These are phyloP conservation scores for Trichoderma orchidacearum DNA, from an alignment of 495 filamentous ascomycete species.

Conservation along the genomic window DNA sequence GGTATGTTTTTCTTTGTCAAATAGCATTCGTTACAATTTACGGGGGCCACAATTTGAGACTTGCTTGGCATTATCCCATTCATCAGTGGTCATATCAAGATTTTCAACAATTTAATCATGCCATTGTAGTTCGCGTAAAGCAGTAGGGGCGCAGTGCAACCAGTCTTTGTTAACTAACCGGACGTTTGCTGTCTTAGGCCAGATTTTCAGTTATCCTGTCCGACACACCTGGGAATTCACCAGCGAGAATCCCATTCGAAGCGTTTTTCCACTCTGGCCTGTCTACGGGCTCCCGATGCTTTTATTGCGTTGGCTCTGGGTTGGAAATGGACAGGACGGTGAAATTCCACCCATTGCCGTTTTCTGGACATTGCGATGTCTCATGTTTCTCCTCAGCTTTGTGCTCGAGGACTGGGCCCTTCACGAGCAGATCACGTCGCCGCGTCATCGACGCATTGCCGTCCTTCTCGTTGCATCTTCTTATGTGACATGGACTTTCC, in stretches of 20 bases:
- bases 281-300: constrained; percentile 88
- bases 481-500: constrained; percentile 97
- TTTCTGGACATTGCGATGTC: constrained; percentile 72
- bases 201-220: constrained; percentile 78
- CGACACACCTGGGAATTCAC: constrained; percentile 93
- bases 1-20: constrained; percentile 40
- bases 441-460: constrained; percentile 55
- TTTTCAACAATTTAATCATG: background rate
- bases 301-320: constrained; percentile 76
- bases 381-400: constrained; percentile 91
- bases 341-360: constrained; percentile 56
- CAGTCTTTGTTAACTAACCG: background rate
- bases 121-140: background rate
- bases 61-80: background rate
- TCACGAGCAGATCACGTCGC: constrained; percentile 70
- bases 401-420: constrained; percentile 96
- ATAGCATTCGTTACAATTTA: background rate
- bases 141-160: background rate
- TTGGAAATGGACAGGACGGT: constrained; percentile 39
- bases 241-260: constrained; percentile 68
- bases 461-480: constrained; percentile 79
- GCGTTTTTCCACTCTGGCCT: constrained; percentile 91
- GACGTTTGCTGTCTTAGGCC: constrained; percentile 38
- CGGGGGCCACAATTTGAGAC: background rate
- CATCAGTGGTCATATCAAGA: background rate